Evolutionary conservation across 2,329 filamentous ascomycete genomes (phyloP), one percentile per base, ranked within the genome.

Genomic region (Pseudocercospora crystallina): DNA sequence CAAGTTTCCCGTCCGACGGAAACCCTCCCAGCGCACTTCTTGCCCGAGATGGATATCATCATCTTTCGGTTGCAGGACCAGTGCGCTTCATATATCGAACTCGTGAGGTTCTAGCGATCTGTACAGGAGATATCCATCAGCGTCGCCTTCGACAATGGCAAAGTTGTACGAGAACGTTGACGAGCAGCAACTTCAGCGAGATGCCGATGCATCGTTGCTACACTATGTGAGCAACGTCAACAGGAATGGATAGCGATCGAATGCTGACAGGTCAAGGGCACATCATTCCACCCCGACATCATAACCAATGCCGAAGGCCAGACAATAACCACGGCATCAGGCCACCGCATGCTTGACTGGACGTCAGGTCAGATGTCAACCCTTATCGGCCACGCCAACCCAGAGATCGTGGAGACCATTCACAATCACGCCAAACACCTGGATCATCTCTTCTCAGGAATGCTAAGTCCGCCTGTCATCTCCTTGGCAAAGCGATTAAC

Each of bases 301-400:
- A 61, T 60, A 34, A 47, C 45, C 13, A 39, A 53, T 31, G 56
- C 59, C 12, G 42, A 45, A 17, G 59, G 58, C 11, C 58, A 51
- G 17, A 55, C 51, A 11, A 54, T 62, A 33, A 50, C 46, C 1
- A 58, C 53, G 11, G 50, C 51, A 10, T 45, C 44, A 3, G 58
- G 58, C 10, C 60, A 72, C 11, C 65, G 70, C 42, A 75, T 83
- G 47, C 72, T 83, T 0, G 80, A 84, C 65, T 82, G 76, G 68
- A 84, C 80, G 1, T 83, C 80, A 9, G 51, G 55, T 7, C 81
- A 84, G 54, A 83, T 83, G 79, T 77, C 74, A 5, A 83, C 76
- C 31, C 70, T 84, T 0, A 68, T 84, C 1, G 81, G 80, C 7
- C 81, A 84, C 59, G 75, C 75, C 0, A 76, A 83, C 57, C 76